A percentile compares a stretch with the other conserved stretches of the same genome.
phyloP scores from a whole-genome alignment of 257 asterid species.

The Salvia rosmarinus region DNA sequence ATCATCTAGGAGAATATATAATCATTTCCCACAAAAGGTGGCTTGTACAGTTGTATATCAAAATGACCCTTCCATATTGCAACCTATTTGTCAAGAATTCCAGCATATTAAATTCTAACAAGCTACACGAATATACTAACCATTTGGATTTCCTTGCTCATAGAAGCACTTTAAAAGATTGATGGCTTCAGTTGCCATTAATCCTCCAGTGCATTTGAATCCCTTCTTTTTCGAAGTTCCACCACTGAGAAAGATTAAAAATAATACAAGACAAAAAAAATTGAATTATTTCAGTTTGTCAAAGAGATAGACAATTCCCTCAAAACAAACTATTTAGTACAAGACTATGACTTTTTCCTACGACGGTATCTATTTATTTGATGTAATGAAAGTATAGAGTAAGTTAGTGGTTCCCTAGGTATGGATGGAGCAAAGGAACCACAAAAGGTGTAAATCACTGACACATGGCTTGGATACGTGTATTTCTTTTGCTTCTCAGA shows the following conservation, averaged over 20 bases:
- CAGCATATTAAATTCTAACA: constrained; percentile 19
- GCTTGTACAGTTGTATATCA: not conserved
- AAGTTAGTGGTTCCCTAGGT: not conserved
- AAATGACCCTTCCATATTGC: constrained; percentile 9
- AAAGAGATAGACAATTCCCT: not conserved
- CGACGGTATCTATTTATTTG: not conserved
- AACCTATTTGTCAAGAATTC: constrained; percentile 17
- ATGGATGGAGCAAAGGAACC: not conserved
- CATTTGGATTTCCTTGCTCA: constrained; percentile 96
- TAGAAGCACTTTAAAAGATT: constrained; percentile 75
- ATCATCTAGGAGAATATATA: not conserved
- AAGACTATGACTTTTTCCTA: not conserved
- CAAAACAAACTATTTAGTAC: not conserved
- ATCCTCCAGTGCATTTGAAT: constrained; percentile 82
- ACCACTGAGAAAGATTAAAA: constrained; percentile 33
- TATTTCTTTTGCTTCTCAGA: not conserved
- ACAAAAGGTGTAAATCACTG: not conserved
- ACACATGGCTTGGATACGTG: not conserved
- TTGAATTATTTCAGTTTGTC: not conserved
- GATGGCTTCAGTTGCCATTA: constrained; percentile 81
- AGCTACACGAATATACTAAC: constrained; percentile 37
- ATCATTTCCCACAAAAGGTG: constrained; percentile 2
- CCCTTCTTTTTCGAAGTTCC: constrained; percentile 49
- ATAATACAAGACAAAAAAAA: not conserved
- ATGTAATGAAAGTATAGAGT: constrained; percentile 1